Evolutionary conservation across 2,329 filamentous ascomycete genomes (phyloP).

Genomic region (Colletotrichum zoysiae): DNA sequence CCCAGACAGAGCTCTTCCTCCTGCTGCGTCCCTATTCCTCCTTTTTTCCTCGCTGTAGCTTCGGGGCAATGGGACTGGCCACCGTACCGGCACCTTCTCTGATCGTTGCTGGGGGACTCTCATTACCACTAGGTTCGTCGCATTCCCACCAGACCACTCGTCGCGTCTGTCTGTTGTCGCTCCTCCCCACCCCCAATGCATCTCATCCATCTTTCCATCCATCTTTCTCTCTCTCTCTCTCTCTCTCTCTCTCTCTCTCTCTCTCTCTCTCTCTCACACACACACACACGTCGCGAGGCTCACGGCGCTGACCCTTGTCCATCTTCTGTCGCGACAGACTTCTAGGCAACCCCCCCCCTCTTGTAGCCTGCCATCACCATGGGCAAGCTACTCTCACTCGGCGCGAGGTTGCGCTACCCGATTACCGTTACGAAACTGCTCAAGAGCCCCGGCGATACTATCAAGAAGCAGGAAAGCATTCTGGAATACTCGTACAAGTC

Average conservation of each 20-base stretch:
- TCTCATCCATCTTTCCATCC: neutral
- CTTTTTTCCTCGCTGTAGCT: constrained; percentile 10
- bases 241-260: neutral
- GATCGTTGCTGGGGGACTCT: constrained; percentile 36
- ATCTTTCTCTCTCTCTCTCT: neutral
- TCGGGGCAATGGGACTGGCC: constrained; percentile 43
- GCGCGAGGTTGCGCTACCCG: constrained; percentile 84
- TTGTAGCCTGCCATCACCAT: constrained; percentile 47
- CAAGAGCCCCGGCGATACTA: constrained; percentile 78
- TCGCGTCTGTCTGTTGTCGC: neutral
- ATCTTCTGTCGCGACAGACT: constrained; percentile 11
- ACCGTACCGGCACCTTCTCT: constrained; percentile 31
- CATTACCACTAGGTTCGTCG: constrained; percentile 41
- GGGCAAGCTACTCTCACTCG: constrained; percentile 64
- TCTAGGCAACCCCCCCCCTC: constrained; percentile 26
- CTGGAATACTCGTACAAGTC: constrained; percentile 91
- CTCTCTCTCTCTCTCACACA: neutral
- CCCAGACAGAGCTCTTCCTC: constrained; percentile 25
- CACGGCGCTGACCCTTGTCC: constrained; percentile 18
- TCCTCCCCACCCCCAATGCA: neutral
- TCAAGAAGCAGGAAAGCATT: constrained; percentile 81
- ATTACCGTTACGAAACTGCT: constrained; percentile 91
- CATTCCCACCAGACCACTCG: neutral
- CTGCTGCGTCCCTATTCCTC: constrained; percentile 23
- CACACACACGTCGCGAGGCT: neutral